Evolutionary conservation across 148 eudicot genomes (phyloP).

Genomic region (Vaccinium myrtillus): DNA sequence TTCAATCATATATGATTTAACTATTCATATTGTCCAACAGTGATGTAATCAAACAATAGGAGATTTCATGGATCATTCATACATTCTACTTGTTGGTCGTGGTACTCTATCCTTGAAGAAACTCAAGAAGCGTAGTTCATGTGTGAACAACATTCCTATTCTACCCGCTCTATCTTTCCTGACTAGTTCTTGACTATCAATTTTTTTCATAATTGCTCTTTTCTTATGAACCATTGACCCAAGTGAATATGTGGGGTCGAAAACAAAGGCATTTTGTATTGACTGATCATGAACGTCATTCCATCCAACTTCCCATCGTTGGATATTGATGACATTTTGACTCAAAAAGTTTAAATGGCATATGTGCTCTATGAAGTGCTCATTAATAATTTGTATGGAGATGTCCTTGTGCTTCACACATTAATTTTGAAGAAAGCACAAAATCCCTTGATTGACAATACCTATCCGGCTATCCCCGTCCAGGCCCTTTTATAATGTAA

Average conservation of each 20-base stretch:
- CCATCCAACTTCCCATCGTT: not conserved
- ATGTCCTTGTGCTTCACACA: not conserved
- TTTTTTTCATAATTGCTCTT: not conserved
- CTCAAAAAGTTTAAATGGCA: not conserved
- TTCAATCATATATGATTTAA: not conserved
- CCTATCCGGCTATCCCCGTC: not conserved
- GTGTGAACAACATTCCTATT: not conserved
- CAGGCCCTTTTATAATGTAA: not conserved
- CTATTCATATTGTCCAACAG: not conserved
- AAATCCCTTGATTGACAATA: not conserved
- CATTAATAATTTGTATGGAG: not conserved
- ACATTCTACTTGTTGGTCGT: not conserved
- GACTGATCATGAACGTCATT: not conserved
- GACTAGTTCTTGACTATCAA: not conserved
- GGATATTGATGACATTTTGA: not conserved
- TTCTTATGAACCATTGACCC: not conserved
- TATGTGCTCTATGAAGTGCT: not conserved
- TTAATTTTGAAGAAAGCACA: not conserved
- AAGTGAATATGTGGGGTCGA: not conserved
- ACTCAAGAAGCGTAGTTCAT: not conserved
- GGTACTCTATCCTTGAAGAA: not conserved
- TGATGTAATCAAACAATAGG: not conserved
- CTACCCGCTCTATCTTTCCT: not conserved
- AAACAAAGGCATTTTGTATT: not conserved
- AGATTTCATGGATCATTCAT: not conserved